Evolutionary conservation across 225 moss, liverwort and hornwort genomes (phyloP), one percentile per base, ranked within the genome.

Genomic region (Physcomitrellopsis africana): DNA sequence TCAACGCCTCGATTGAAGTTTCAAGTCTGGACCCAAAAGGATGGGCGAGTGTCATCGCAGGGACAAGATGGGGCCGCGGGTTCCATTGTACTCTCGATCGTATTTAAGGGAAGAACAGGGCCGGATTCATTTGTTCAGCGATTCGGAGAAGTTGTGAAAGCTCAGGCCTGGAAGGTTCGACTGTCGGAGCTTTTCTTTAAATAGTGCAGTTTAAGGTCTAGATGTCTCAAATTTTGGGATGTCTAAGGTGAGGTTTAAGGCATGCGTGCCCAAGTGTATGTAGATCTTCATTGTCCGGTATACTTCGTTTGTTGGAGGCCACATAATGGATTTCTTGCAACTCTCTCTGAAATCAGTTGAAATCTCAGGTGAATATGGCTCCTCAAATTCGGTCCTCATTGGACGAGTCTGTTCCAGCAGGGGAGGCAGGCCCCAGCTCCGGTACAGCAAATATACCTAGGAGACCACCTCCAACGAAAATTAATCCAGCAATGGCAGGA

Each of bases 401-500:
- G 70, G 49, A 81, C 56, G 79, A 81, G 44, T 72, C 80, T 1
- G 61, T 58, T 65, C 73, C 58, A 32, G 72, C 58, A 64, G 85
- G 57, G 53, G 81, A 78, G 57, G 77, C 81, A 63, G 83, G 82
- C 47, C 83, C 86, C 19, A 87, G 87, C 67, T 75, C 83, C 26
- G 81, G 67, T 51, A 47, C 80, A 69, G 11, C 45, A 51, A 81
- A 26, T 32, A 12, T 62, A 26, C 79, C 67, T 18, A 75, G 69
- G 59, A 83, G 82, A 58, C 78, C 78, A 52, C 77, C 55, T 69
- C 85, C 86, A 59, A 69, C 79, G 17, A 94, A 86, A 74, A 81
- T 97, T 72, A 95, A 99, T 84, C 91, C 97, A 69, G 91, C 94
- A 26, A 99, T 99, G 97, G 94, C 97, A 70, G 97, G 97, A 13